phyloP scores from a whole-genome alignment of 2,329 filamentous ascomycete species.

The Claviceps arundinis region DNA sequence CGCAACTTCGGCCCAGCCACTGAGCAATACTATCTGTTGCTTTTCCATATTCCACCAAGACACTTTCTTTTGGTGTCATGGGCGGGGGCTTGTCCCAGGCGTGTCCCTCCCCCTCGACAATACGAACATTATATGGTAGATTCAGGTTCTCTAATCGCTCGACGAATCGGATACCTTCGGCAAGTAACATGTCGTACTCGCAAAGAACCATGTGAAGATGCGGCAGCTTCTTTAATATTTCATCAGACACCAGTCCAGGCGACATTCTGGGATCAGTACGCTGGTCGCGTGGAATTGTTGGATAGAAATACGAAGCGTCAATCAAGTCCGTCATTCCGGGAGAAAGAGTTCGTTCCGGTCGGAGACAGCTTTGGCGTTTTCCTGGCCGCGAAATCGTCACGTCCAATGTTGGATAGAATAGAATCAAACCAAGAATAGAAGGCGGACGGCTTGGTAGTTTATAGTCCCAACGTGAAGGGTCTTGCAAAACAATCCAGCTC shows the following conservation, averaged over 20 bases:
- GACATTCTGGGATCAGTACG: slow-evolving; percentile 42
- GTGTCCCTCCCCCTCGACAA: slow-evolving; percentile 32
- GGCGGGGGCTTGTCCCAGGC: slow-evolving; percentile 36
- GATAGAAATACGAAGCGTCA: slow-evolving; percentile 48
- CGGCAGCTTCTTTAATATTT: slow-evolving; percentile 36
- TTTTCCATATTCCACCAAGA: slow-evolving; percentile 31
- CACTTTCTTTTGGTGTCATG: slow-evolving; percentile 29
- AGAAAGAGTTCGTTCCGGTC: slow-evolving; percentile 45
- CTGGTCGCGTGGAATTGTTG: slow-evolving; percentile 29
- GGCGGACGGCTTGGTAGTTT: slow-evolving; percentile 26
- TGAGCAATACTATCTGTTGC: slow-evolving; percentile 26
- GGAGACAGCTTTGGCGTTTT: slow-evolving; percentile 38
- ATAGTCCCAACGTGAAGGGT: slow-evolving; percentile 27
- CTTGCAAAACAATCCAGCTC: slow-evolving; percentile 31
- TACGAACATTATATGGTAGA: slow-evolving; percentile 24
- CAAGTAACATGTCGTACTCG: slow-evolving; percentile 52
- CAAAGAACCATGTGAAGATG: slow-evolving; percentile 47
- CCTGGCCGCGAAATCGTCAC: slow-evolving; percentile 43
- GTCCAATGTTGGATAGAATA: slow-evolving; percentile 52
- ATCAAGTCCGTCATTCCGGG: slow-evolving; percentile 47
- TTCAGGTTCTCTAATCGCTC: slow-evolving; percentile 33
- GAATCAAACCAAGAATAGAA: slow-evolving; percentile 35
- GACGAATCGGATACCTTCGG: slow-evolving; percentile 47
- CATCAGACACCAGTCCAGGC: slow-evolving; percentile 41
- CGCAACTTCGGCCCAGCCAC: slow-evolving; percentile 27